Conservation (phyloP, 345 rosid species). For the Cardamine occulta region DNA sequence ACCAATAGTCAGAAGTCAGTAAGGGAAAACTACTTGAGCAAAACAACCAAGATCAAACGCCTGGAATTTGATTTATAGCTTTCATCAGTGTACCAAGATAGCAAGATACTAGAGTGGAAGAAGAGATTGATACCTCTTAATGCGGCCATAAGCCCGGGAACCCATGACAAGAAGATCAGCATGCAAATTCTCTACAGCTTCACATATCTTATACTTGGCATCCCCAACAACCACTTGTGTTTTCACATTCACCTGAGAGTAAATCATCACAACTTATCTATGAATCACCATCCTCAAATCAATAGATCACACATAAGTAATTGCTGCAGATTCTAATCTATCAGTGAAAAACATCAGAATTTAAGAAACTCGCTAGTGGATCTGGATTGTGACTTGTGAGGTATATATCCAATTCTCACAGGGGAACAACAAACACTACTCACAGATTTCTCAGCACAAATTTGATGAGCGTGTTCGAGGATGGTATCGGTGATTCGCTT, state of each 20-base stretch:
- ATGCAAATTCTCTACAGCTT: conserved; percentile 59
- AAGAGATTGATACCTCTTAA: conserved; percentile 66
- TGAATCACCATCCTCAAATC: conserved; percentile 14
- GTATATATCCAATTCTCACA: neutral
- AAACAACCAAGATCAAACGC: neutral
- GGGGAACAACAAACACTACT: conserved; percentile 3
- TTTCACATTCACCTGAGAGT: conserved; percentile 61
- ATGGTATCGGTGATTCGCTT: conserved; percentile 67
- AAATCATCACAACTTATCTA: conserved; percentile 9
- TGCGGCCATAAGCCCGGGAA: conserved; percentile 74
- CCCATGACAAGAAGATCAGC: conserved; percentile 89
- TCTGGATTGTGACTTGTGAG: neutral
- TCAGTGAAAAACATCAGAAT: neutral
- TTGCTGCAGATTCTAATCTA: neutral
- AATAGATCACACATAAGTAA: conserved; percentile 9
- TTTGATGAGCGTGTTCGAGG: conserved; percentile 60
- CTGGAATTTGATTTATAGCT: neutral
- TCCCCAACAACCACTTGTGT: conserved; percentile 77
- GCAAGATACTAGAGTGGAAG: neutral
- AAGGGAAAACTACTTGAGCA: conserved; percentile 5
- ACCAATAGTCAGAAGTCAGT: neutral
- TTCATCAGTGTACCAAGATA: conserved; percentile 13
- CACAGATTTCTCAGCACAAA: conserved; percentile 62
- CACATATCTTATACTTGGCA: conserved; percentile 86
- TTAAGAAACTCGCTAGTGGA: conserved; percentile 8